These are phyloP conservation scores for Sistotremastrum niveocremeum DNA, from an alignment of 768 basidiomycete genomes.

Conservation along the genomic window DNA sequence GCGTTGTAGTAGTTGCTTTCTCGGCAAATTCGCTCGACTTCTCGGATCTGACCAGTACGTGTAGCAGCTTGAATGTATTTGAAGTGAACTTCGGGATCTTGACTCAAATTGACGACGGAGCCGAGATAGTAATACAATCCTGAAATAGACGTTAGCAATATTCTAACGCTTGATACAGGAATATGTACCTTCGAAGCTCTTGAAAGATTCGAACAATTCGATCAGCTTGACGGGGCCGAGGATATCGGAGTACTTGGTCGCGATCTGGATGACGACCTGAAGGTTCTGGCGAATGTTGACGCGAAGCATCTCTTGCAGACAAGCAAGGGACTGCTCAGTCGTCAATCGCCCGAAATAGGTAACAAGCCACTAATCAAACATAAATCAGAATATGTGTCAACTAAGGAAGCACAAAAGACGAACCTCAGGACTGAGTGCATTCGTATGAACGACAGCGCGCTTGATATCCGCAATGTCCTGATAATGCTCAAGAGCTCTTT, in stretches of 20 bases:
- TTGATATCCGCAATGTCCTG: constrained; percentile 98
- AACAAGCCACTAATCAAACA: constrained; percentile 70
- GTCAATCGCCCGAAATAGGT: constrained; percentile 94
- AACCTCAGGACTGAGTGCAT: constrained; percentile 72
- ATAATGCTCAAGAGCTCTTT: constrained; percentile 94
- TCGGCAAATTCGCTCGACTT: constrained; percentile 96
- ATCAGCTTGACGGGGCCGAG: constrained; percentile 95
- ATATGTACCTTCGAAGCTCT: constrained; percentile 78
- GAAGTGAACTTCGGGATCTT: constrained; percentile 97
- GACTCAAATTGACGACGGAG: constrained; percentile 90
- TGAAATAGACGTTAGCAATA: constrained; percentile 13
- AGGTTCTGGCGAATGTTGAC: constrained; percentile 97
- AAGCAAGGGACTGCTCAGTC: constrained; percentile 93
- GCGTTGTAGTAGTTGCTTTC: constrained; percentile 97
- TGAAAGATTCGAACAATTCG: constrained; percentile 96
- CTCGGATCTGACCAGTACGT: constrained; percentile 93
- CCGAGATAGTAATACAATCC: constrained; percentile 98
- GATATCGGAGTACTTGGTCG: constrained; percentile 97
- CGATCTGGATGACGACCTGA: constrained; percentile 91
- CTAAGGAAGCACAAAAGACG: constrained; percentile 12
- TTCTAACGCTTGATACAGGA: background rate
- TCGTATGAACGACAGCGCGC: constrained; percentile 89
- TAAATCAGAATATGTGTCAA: constrained; percentile 2
- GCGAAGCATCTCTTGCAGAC: constrained; percentile 92
- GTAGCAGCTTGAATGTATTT: constrained; percentile 99